Conservation (phyloP, 495 filamentous ascomycete genomes). For the Elasticomyces elasticus region DNA sequence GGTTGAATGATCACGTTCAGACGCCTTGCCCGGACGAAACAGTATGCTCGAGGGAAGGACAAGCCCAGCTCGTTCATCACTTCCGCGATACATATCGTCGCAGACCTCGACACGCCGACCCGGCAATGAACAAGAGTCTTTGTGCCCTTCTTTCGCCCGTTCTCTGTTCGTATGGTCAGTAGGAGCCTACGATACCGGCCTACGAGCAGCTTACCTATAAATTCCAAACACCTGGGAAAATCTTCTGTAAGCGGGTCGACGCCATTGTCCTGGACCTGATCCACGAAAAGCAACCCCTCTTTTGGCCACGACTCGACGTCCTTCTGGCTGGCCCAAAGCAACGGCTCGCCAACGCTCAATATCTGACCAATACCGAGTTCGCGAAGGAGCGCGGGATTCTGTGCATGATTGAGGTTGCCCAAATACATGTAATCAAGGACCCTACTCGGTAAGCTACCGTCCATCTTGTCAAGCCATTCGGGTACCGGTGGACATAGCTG, state of each 20-base stretch:
- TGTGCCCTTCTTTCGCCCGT: conserved; percentile 59
- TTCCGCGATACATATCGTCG: conserved; percentile 96
- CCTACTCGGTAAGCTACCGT: conserved; percentile 82
- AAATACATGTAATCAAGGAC: conserved; percentile 93
- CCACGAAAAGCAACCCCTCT: conserved; percentile 67
- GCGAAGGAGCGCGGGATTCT: conserved; percentile 73
- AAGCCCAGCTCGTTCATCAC: conserved; percentile 74
- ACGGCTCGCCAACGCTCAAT: conserved; percentile 84
- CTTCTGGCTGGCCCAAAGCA: conserved; percentile 59
- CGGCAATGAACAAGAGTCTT: conserved; percentile 96
- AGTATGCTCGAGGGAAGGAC: conserved; percentile 89
- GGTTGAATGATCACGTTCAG: conserved; percentile 70
- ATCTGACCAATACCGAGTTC: conserved; percentile 77
- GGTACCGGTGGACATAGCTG: conserved; percentile 42
- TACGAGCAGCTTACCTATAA: conserved; percentile 61
- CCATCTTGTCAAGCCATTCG: conserved; percentile 70
- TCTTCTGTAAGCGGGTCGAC: conserved; percentile 84
- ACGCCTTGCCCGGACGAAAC: conserved; percentile 83
- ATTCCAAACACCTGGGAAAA: conserved; percentile 77
- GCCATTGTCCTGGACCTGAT: conserved; percentile 89
- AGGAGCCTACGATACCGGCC: background rate
- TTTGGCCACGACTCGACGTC: conserved; percentile 61
- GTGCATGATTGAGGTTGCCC: conserved; percentile 83
- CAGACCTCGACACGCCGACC: conserved; percentile 87
- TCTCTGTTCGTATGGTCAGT: conserved; percentile 42